Percentiles rank a stretch among this genome's conserved stretches.
Evolutionary conservation across 768 basidiomycete species (phyloP).

Genomic region (Rhizopogon rudus): DNA sequence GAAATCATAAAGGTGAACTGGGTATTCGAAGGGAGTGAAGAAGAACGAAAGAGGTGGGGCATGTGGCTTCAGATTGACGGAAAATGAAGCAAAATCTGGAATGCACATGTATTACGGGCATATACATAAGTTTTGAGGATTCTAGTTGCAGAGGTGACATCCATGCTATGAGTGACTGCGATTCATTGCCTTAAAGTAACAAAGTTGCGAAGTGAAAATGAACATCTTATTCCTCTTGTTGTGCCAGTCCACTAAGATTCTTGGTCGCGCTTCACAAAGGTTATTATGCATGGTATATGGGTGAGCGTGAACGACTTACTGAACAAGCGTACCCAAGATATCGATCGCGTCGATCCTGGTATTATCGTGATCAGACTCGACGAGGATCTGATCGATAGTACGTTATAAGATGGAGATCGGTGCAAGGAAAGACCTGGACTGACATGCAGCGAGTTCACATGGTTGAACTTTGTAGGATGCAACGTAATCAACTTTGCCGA

Average conservation of each 20-base stretch:
- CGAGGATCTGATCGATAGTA: constrained; percentile 48
- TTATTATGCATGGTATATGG: background rate
- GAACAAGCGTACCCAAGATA: constrained; percentile 52
- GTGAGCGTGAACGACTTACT: constrained; percentile 35
- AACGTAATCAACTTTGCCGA: constrained; percentile 44
- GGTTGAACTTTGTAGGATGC: constrained; percentile 67
- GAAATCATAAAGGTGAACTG: constrained; percentile 79
- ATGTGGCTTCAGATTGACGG: constrained; percentile 85
- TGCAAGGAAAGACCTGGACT: background rate
- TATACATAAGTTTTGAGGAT: background rate
- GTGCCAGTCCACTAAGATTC: constrained; percentile 32
- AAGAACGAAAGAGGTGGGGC: constrained; percentile 67
- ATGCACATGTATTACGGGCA: background rate
- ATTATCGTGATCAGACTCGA: constrained; percentile 63
- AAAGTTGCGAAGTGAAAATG: background rate
- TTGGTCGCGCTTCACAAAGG: constrained; percentile 28
- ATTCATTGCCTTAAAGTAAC: background rate
- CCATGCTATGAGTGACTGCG: background rate
- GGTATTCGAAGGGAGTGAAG: constrained; percentile 71
- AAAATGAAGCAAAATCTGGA: constrained; percentile 33
- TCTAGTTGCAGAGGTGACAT: background rate
- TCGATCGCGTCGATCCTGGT: constrained; percentile 68
- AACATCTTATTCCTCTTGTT: constrained; percentile 22
- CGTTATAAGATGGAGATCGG: background rate
- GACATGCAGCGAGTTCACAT: constrained; percentile 62